A percentile compares a stretch with the other conserved stretches of the same genome.
phyloP scores from a whole-genome alignment of 2,329 filamentous ascomycete genomes.

The Peltaster fructicola region DNA sequence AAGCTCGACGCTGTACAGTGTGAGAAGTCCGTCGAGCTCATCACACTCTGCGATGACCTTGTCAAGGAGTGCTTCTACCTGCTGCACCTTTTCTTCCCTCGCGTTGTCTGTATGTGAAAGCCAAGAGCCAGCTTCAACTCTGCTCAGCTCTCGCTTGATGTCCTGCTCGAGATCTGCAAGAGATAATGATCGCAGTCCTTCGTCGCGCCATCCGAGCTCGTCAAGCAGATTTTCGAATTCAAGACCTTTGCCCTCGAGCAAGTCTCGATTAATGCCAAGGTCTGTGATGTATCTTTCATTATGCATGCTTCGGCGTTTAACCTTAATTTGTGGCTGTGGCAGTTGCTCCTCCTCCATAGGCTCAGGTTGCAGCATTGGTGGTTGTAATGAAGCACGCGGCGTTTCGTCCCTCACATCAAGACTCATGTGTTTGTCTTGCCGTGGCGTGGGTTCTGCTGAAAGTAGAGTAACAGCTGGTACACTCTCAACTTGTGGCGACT shows the following conservation, averaged over 20 bases:
- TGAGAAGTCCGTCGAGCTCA: constrained; percentile 84
- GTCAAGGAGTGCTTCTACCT: constrained; percentile 73
- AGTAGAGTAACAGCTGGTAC: constrained; percentile 3
- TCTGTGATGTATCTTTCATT: constrained; percentile 62
- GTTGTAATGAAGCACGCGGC: constrained; percentile 9
- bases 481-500: constrained; percentile 3
- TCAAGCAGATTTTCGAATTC: constrained; percentile 72
- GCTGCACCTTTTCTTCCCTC: constrained; percentile 76
- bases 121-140: constrained; percentile 86
- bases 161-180: constrained; percentile 69
- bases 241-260: constrained; percentile 59
- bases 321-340: constrained; percentile 13
- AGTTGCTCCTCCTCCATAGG: constrained; percentile 12
- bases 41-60: constrained; percentile 88
- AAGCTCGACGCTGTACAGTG: constrained; percentile 84
- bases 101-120: constrained; percentile 56
- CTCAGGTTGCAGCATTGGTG: constrained; percentile 2
- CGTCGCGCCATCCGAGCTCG: constrained; percentile 77
- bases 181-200: constrained; percentile 54
- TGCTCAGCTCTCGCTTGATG: constrained; percentile 71
- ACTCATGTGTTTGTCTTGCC: constrained; percentile 2
- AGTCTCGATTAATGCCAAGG: constrained; percentile 56
- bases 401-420: constrained; percentile 1
- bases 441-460: too few relatives aligned
- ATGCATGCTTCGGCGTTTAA: constrained; percentile 48